Base-by-base conservation (phyloP, 2,329 filamentous ascomycete genomes). In the Monosporascus sp. region DNA sequence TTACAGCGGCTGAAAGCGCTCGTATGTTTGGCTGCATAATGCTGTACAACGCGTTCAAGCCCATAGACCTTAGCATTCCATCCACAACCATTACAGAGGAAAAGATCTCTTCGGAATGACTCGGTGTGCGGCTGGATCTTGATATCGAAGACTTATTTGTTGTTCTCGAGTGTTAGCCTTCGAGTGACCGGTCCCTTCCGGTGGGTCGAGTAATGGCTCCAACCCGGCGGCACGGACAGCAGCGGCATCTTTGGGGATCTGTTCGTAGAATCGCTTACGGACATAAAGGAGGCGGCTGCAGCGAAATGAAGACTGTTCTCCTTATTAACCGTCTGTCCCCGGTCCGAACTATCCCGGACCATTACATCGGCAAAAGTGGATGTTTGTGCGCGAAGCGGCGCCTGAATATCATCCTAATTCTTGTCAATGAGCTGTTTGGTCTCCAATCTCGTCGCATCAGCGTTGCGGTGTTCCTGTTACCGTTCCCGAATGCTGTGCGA, bases 11-110 rank as follows among this genome's bases (percentile, higher is more conserved):
- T 91, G 53, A 93, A 82, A 15, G 76, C 70, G 53, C 69, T 82
- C 44, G 88, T 91, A 66, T 94, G 90, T 68, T 93, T 94, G 41
- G 88, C 88, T 53, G 88, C 88, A 65, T 86, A 93, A 68, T 95
- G 90, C 65, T 94, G 89, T 46, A 93, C 81, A 28, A 93, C 82
- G 8, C 85, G 85, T 69, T 93, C 88, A 58, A 94, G 88, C 0
- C 85, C 85, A 62, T 89, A 93, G 52, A 80, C 80, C 66, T 88
- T 91, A 47, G 74, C 71, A 60, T 79, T 82, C 49, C 75, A 76
- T 48, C 85, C 81, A 66, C 88, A 91, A 31, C 77, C 80, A 61
- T 83, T 85, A 72, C 89, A 94, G 53, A 88, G 78, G 68, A 94
- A 94, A 9, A 92, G 72, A 52, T 92, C 88, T 63, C 85, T 88